Evolutionary conservation across 345 rosid genomes (phyloP).

Genomic region (Passiflora organensis): DNA sequence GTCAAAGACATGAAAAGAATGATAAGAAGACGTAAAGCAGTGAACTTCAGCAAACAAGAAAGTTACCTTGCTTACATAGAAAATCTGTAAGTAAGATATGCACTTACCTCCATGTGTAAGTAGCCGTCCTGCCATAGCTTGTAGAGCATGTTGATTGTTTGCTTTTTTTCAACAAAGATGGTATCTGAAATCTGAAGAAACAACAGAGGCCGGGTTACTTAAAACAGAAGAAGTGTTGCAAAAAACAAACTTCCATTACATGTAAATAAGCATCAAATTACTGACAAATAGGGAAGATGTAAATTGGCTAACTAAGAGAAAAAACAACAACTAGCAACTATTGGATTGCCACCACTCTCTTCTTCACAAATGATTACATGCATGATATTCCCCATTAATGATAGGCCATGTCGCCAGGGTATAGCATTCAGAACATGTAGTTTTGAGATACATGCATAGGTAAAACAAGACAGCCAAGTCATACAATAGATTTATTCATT

Average conservation of each 20-base stretch:
- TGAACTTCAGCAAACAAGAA: too few relatives aligned
- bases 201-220: background rate
- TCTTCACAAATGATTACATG: too few relatives aligned
- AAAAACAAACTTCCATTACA: too few relatives aligned
- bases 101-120: slow-evolving; percentile 76
- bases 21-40: too few relatives aligned
- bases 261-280: background rate
- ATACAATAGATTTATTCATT: too few relatives aligned
- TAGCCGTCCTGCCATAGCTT: slow-evolving; percentile 79
- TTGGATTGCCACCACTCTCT: too few relatives aligned
- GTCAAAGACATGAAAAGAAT: background rate
- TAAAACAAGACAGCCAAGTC: too few relatives aligned
- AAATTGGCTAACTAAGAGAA: background rate
- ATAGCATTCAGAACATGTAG: too few relatives aligned
- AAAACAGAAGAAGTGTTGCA: background rate
- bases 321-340: too few relatives aligned
- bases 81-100: slow-evolving; percentile 1
- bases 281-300: background rate
- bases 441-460: too few relatives aligned
- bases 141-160: slow-evolving; percentile 48
- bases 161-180: slow-evolving; percentile 63
- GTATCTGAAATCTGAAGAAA: slow-evolving; percentile 54
- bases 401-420: too few relatives aligned
- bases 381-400: too few relatives aligned
- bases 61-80: background rate